Conservation (phyloP, 2,329 filamentous ascomycete genomes). For the Aureobasidium sp. region DNA sequence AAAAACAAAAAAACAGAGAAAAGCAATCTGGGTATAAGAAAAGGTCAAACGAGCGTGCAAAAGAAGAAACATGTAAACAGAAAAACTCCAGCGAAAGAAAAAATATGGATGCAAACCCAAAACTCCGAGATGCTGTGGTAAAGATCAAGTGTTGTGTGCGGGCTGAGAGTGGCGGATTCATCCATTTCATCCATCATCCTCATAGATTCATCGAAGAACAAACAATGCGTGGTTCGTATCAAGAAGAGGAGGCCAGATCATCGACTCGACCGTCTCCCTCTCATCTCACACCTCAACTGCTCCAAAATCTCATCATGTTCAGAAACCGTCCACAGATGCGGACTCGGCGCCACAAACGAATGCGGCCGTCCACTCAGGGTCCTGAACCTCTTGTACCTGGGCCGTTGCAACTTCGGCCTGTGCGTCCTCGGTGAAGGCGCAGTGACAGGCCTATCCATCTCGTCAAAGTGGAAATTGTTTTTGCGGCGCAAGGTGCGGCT, state of each 20-base stretch:
- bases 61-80: no score
- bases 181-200: background rate
- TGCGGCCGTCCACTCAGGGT: conserved; percentile 35
- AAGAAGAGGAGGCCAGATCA: background rate
- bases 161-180: no score
- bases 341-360: conserved; percentile 37
- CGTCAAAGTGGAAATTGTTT: conserved; percentile 18
- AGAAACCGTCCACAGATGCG: conserved; percentile 36
- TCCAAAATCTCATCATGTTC: conserved; percentile 32
- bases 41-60: no score
- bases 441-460: background rate
- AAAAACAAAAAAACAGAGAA: no score
- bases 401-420: conserved; percentile 13
- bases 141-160: no score
- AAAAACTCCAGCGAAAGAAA: no score
- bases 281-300: conserved; percentile 1
- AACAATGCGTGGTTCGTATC: background rate
- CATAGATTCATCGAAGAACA: background rate
- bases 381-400: conserved; percentile 26
- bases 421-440: background rate
- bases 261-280: conserved; percentile 11
- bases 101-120: no score
- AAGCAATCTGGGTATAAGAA: no score
- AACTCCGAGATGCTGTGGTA: no score
- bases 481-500: conserved; percentile 25